Base-by-base conservation (phyloP, 495 filamentous ascomycete genomes). In the Cudoniella acicularis region DNA sequence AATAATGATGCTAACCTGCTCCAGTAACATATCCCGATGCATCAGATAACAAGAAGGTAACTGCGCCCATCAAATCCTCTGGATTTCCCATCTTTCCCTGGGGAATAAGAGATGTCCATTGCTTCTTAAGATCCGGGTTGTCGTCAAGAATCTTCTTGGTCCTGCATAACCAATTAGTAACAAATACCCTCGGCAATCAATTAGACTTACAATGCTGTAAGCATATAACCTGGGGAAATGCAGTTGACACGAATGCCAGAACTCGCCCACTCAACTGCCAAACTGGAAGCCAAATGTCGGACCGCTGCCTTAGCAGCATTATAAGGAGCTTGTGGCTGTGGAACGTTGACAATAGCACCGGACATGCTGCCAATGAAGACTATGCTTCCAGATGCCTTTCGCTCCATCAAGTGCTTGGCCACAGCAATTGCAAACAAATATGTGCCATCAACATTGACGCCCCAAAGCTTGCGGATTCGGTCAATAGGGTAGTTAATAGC, bases 311-410 rank as follows among this genome's bases (percentile, higher is more conserved):
- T 96, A 63, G 83, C 85, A 1, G 92, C 92, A 17, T 92, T 88
- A 72, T 96, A 96, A 0, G 92, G 91, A 65, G 89, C 87, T 70
- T 97, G 93, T 4, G 91, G 91, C 71, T 98, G 93, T 2, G 93
- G 93, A 4, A 97, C 85, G 60, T 97, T 97, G 68, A 97, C 92
- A 62, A 97, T 90, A 36, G 85, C 72, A 43, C 91, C 92, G 27
- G 86, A 91, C 94, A 98, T 97, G 80, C 87, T 91, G 16, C 91
- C 92, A 64, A 97, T 96, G 77, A 96, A 90, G 59, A 97, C 88
- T 72, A 98, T 90, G 73, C 87, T 92, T 3, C 94, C 93, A 2
- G 82, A 77, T 16, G 79, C 77, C 62, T 90, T 83, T 61, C 90
- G 83, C 64, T 84, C 85, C 85, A 96, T 93, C 59, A 98, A 72